Conservation (phyloP, 2,329 filamentous ascomycete genomes). For the Xylariaceae sp. region DNA sequence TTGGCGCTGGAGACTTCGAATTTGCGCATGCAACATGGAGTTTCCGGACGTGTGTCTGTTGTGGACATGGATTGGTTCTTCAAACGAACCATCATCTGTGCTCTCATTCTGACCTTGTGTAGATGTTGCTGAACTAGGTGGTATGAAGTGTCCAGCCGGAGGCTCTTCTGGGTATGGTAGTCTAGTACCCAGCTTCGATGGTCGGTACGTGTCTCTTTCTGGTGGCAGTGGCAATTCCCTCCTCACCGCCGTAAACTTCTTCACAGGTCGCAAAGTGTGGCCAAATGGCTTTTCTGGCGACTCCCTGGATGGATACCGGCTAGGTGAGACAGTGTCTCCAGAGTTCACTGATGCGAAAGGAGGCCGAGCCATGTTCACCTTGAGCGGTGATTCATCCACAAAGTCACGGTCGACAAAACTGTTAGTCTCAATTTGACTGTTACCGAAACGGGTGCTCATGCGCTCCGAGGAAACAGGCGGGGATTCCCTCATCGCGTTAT, state of each 20-base stretch:
- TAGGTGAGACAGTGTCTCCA: not conserved
- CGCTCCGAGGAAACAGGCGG: slow-evolving; percentile 14
- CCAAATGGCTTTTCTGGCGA: slow-evolving; percentile 15
- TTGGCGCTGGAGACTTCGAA: slow-evolving; percentile 45
- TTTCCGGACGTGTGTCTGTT: slow-evolving; percentile 22
- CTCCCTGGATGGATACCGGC: not conserved
- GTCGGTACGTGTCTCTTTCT: slow-evolving; percentile 18
- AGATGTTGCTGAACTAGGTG: slow-evolving; percentile 28
- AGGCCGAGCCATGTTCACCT: not conserved
- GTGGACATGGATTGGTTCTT: not conserved
- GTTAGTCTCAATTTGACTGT: slow-evolving; percentile 19
- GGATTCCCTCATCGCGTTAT: slow-evolving; percentile 33
- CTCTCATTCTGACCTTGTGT: not conserved
- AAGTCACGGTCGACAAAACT: slow-evolving; percentile 19
- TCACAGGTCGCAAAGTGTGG: slow-evolving; percentile 18
- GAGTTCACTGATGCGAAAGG: not conserved
- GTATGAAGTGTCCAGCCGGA: slow-evolving; percentile 37
- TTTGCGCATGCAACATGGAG: slow-evolving; percentile 42
- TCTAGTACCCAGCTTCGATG: slow-evolving; percentile 37
- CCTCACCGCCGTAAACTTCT: slow-evolving; percentile 17
- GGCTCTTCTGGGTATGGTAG: slow-evolving; percentile 35
- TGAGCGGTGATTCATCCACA: slow-evolving; percentile 11
- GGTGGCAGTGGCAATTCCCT: slow-evolving; percentile 18
- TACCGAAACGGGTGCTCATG: slow-evolving; percentile 11
- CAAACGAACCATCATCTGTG: not conserved